Percentiles rank a stretch among this genome's conserved stretches.
These are phyloP conservation scores for Lachancea meyersii DNA, from an alignment of 805 yeast species.

Conservation along the genomic window DNA sequence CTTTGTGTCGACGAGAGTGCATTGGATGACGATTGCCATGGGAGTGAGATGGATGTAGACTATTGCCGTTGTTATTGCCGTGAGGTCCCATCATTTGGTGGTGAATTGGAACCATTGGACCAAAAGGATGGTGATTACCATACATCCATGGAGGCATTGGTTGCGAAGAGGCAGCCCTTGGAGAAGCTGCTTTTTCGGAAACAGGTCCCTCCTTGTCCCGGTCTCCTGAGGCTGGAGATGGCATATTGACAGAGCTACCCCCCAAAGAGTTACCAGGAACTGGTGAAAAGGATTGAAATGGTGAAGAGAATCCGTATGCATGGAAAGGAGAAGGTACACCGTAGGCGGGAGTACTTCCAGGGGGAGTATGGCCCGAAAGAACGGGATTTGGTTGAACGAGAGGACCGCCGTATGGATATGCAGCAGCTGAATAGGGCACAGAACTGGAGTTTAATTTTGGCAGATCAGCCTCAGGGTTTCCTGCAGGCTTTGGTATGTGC, in stretches of 20 bases:
- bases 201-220: background rate
- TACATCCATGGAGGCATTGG: slow-evolving; percentile 32
- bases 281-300: slow-evolving; percentile 32
- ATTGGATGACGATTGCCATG: slow-evolving; percentile 6
- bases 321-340: slow-evolving; percentile 31
- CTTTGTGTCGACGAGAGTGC: slow-evolving; percentile 15
- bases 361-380: slow-evolving; percentile 23
- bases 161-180: slow-evolving; percentile 8
- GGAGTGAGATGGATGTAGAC: slow-evolving; percentile 6
- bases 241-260: slow-evolving; percentile 2
- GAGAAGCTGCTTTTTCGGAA: background rate
- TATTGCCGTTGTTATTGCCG: slow-evolving; percentile 3
- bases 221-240: background rate
- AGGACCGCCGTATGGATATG: slow-evolving; percentile 32
- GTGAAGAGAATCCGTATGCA: slow-evolving; percentile 30
- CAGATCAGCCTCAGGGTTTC: background rate
- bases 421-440: slow-evolving; percentile 26
- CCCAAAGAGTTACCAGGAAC: slow-evolving; percentile 20
- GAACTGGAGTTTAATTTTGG: slow-evolving; percentile 3
- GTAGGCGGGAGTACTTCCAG: slow-evolving; percentile 18
- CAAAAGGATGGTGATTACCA: slow-evolving; percentile 27
- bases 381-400: slow-evolving; percentile 28
- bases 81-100: slow-evolving; percentile 16
- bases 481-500: slow-evolving; percentile 1
- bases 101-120: slow-evolving; percentile 24